Evolutionary conservation across 1,284 basidiomycete genomes (phyloP).

Genomic region (Uromyces viciae-fabae): DNA sequence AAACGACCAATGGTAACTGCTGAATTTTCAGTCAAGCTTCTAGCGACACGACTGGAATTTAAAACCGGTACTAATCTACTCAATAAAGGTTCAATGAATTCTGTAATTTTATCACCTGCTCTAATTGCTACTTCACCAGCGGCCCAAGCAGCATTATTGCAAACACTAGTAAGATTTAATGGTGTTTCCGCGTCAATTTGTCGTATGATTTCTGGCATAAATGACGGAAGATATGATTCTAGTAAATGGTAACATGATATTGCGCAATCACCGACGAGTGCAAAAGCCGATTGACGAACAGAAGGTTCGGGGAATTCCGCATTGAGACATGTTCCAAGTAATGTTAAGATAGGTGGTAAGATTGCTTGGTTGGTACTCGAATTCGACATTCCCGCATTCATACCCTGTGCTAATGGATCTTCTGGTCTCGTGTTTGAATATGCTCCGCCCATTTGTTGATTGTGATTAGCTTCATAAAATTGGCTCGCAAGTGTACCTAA

Average conservation of each 20-base stretch:
- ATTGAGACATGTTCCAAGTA: slow-evolving; percentile 34
- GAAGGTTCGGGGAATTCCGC: slow-evolving; percentile 69
- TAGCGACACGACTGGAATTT: slow-evolving; percentile 80
- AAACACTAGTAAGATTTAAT: slow-evolving; percentile 87
- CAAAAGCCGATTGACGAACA: slow-evolving; percentile 93
- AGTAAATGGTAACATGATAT: slow-evolving; percentile 88
- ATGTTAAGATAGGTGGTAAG: slow-evolving; percentile 22
- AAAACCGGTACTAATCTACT: slow-evolving; percentile 86
- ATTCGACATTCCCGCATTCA: slow-evolving; percentile 4
- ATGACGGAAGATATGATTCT: slow-evolving; percentile 73
- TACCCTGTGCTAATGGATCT: not conserved
- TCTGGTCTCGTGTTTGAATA: not conserved
- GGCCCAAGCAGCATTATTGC: slow-evolving; percentile 99
- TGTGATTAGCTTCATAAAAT: slow-evolving; percentile 59
- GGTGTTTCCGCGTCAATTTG: slow-evolving; percentile 88
- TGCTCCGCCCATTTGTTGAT: slow-evolving; percentile 19
- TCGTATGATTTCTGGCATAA: slow-evolving; percentile 83
- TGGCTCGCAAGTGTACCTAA: slow-evolving; percentile 72
- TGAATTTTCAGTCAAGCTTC: slow-evolving; percentile 93
- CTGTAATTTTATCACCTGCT: slow-evolving; percentile 71
- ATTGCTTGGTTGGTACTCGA: not conserved
- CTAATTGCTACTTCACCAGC: slow-evolving; percentile 83
- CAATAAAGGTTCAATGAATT: slow-evolving; percentile 82
- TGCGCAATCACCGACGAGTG: slow-evolving; percentile 92
- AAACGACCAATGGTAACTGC: slow-evolving; percentile 98